Conservation (phyloP, 495 filamentous ascomycete genomes). For the Podospora conica region DNA sequence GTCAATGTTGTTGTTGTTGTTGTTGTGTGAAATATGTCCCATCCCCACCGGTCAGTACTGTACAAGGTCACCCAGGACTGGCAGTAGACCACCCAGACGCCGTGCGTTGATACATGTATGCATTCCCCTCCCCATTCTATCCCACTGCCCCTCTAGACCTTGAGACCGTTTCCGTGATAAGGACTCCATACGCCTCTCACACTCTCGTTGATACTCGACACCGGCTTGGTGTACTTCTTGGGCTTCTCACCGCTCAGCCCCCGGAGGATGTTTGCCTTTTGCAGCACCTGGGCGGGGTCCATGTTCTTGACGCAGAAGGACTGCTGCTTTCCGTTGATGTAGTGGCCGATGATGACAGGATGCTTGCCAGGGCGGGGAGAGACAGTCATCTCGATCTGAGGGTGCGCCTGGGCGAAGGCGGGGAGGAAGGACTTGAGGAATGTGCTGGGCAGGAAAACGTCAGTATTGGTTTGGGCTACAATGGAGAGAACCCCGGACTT, state of each 20-base stretch:
- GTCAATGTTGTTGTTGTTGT: background rate
- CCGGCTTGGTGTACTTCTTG: constrained; percentile 70
- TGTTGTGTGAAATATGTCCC: background rate
- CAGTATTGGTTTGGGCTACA: background rate
- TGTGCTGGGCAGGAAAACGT: constrained; percentile 40
- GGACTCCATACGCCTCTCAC: constrained; percentile 94
- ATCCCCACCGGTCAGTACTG: background rate
- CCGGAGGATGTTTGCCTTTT: constrained; percentile 74
- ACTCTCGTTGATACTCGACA: constrained; percentile 81
- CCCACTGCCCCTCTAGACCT: constrained; percentile 25
- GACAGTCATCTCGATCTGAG: constrained; percentile 84
- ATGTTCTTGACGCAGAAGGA: constrained; percentile 85
- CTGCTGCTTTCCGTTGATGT: constrained; percentile 84
- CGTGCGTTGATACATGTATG: background rate
- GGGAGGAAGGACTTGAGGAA: constrained; percentile 75
- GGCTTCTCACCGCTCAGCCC: constrained; percentile 82
- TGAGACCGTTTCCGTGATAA: constrained; percentile 64
- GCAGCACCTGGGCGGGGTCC: constrained; percentile 66
- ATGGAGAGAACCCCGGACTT: constrained; percentile 24
- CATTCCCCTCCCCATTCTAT: background rate
- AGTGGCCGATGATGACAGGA: constrained; percentile 78
- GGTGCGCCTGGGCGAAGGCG: constrained; percentile 69
- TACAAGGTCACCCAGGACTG: background rate
- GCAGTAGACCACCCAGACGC: constrained; percentile 2
- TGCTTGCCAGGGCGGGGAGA: constrained; percentile 83